These are phyloP conservation scores for Knufia fluminis DNA, from an alignment of 2,329 filamentous ascomycete species.

Conservation along the genomic window DNA sequence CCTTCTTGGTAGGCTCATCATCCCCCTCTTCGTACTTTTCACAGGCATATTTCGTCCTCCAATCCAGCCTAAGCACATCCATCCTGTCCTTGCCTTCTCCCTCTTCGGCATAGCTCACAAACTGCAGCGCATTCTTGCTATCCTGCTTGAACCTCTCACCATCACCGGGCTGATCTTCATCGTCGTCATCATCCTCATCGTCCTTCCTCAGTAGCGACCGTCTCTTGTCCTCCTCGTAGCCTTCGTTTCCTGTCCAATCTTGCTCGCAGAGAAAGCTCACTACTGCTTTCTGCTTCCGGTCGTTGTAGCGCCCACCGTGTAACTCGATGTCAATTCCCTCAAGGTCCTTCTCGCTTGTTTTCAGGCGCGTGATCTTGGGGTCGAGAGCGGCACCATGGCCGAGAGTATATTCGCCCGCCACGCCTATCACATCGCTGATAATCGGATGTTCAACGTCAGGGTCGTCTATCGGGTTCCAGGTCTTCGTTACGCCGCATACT, in stretches of 20 bases:
- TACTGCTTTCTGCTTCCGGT: conserved; percentile 59
- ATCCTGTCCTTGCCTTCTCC: conserved; percentile 37
- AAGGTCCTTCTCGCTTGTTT: conserved; percentile 53
- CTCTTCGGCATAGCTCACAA: conserved; percentile 60
- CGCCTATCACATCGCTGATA: conserved; percentile 25
- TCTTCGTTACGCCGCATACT: conserved; percentile 21
- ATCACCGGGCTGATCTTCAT: conserved; percentile 24
- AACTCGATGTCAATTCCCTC: conserved; percentile 66
- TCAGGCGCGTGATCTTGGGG: conserved; percentile 56
- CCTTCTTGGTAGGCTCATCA: conserved; percentile 28
- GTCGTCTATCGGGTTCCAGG: conserved; percentile 21
- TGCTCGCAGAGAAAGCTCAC: conserved; percentile 78
- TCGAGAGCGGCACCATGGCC: conserved; percentile 51
- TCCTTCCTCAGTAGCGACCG: not conserved
- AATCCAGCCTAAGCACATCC: conserved; percentile 65
- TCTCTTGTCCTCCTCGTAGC: conserved; percentile 19
- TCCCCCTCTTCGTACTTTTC: conserved; percentile 46
- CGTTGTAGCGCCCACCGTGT: conserved; percentile 46
- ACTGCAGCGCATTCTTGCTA: conserved; percentile 55
- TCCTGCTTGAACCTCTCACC: conserved; percentile 12
- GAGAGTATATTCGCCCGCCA: conserved; percentile 25
- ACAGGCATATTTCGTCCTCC: conserved; percentile 83
- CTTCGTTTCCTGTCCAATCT: conserved; percentile 63
- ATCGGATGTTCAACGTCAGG: conserved; percentile 22
- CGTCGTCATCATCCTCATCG: conserved; percentile 22